Conservation (phyloP, 202 grass and related monocot species). For the Carex sylvatica region DNA sequence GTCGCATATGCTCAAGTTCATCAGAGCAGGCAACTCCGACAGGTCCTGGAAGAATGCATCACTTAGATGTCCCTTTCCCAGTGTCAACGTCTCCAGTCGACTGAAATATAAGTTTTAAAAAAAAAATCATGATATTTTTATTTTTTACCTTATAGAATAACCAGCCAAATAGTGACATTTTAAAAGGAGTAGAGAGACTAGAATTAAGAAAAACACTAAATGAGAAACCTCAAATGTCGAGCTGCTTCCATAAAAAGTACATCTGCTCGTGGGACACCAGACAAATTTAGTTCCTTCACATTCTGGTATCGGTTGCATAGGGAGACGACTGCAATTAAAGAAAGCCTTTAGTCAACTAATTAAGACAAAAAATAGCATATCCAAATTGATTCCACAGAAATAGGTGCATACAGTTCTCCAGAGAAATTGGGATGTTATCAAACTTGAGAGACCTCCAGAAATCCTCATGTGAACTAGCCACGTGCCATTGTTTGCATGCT, state of each 20-base stretch:
- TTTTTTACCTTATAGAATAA: background rate
- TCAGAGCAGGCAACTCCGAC: conserved; percentile 53
- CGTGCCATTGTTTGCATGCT: conserved; percentile 82
- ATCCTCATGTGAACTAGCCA: conserved; percentile 66
- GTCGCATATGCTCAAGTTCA: conserved; percentile 61
- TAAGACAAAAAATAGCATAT: conserved; percentile 25
- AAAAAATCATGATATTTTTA: background rate
- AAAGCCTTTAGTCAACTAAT: conserved; percentile 23
- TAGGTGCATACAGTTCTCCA: conserved; percentile 66
- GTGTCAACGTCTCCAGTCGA: conserved; percentile 59
- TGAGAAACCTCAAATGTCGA: conserved; percentile 59
- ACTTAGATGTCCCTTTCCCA: conserved; percentile 70
- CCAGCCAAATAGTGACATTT: background rate
- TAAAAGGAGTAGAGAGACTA: background rate
- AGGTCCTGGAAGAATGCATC: conserved; percentile 73
- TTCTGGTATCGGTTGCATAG: conserved; percentile 77
- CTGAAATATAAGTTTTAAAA: conserved; percentile 34
- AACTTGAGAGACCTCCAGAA: conserved; percentile 93
- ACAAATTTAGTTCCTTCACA: conserved; percentile 67
- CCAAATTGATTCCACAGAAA: background rate
- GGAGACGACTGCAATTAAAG: conserved; percentile 58
- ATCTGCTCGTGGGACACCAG: conserved; percentile 59
- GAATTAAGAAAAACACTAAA: background rate
- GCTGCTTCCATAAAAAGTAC: conserved; percentile 60
- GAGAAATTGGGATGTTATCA: conserved; percentile 64